Conservation (phyloP, 208 protist genomes). For the Trypanosoma lewisi region DNA sequence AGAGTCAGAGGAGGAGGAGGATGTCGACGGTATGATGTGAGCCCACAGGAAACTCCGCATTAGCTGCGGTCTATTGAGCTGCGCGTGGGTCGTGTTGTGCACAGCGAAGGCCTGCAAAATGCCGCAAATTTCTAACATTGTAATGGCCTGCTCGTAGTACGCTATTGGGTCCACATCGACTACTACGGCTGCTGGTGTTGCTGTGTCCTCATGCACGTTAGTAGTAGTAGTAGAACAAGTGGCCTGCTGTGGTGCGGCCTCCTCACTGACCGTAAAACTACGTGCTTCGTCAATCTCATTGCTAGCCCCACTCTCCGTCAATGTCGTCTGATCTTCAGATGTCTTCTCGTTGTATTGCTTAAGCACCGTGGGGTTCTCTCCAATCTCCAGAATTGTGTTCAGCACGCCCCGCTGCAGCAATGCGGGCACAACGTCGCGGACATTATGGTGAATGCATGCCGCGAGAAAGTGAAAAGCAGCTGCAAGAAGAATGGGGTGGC, state of each 20-base stretch:
- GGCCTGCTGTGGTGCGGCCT: background rate
- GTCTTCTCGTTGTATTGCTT: constrained; percentile 10
- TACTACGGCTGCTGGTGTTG: background rate
- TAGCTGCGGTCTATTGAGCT: constrained; percentile 35
- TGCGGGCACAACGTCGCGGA: constrained; percentile 81
- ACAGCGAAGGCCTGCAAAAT: constrained; percentile 85
- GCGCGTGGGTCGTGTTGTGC: constrained; percentile 54
- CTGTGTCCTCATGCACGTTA: too few species aligned
- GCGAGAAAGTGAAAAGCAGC: constrained; percentile 54
- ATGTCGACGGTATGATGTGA: constrained; percentile 23
- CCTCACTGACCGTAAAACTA: background rate
- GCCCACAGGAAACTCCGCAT: constrained; percentile 23
- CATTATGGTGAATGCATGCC: constrained; percentile 76
- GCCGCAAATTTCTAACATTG: constrained; percentile 27
- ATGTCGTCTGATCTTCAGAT: background rate
- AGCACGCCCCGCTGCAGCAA: constrained; percentile 74
- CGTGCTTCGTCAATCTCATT: background rate
- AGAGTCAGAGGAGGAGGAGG: too few species aligned
- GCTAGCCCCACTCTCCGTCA: background rate
- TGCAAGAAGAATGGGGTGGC: constrained; percentile 56
- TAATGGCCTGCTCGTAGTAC: constrained; percentile 32
- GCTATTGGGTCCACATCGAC: constrained; percentile 4
- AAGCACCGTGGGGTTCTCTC: constrained; percentile 24
- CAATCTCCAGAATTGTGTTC: constrained; percentile 53
- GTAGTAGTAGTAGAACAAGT: background rate